A percentile compares a stretch with the other conserved stretches of the same genome.
These are phyloP conservation scores for Adansonia rubrostipa DNA, from an alignment of 441 rosid species.

Conservation along the genomic window DNA sequence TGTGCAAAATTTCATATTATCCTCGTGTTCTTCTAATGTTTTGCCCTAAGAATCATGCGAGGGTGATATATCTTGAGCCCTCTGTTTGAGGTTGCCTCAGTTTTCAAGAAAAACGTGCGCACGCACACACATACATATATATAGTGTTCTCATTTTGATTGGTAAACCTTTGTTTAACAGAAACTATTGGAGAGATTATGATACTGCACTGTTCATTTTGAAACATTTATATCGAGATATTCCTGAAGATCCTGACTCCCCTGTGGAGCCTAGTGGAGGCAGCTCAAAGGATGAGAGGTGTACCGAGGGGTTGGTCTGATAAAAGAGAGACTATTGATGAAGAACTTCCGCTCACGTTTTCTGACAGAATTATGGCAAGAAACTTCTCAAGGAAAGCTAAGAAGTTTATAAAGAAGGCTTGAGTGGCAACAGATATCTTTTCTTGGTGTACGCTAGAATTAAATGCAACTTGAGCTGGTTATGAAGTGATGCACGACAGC, in stretches of 20 bases:
- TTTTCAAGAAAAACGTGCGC: not conserved
- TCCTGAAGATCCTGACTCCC: conserved; percentile 57
- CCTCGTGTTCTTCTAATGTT: not conserved
- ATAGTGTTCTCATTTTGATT: conserved; percentile 9
- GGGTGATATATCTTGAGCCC: conserved; percentile 6
- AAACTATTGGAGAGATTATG: conserved; percentile 93
- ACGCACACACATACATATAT: not conserved
- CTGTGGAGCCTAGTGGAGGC: conserved; percentile 32
- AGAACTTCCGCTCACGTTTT: conserved; percentile 89
- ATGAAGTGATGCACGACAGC: not conserved
- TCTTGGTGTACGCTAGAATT: not conserved
- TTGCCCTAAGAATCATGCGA: not conserved
- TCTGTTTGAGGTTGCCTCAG: not conserved
- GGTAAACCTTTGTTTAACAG: conserved; percentile 47
- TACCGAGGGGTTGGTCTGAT: conserved; percentile 51
- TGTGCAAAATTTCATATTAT: conserved; percentile 8
- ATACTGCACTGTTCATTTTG: conserved; percentile 93
- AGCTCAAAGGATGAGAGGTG: conserved; percentile 42
- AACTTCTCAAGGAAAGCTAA: conserved; percentile 68
- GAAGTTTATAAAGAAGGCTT: conserved; percentile 47
- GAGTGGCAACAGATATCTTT: conserved; percentile 4
- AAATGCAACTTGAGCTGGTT: conserved; percentile 8
- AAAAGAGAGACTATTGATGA: conserved; percentile 57
- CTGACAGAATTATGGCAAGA: conserved; percentile 46
- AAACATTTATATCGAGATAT: conserved; percentile 78